Evolutionary conservation across 352 stramenopile species (phyloP), one percentile per base, ranked within the genome.

Genomic region (Phytophthora citricola): DNA sequence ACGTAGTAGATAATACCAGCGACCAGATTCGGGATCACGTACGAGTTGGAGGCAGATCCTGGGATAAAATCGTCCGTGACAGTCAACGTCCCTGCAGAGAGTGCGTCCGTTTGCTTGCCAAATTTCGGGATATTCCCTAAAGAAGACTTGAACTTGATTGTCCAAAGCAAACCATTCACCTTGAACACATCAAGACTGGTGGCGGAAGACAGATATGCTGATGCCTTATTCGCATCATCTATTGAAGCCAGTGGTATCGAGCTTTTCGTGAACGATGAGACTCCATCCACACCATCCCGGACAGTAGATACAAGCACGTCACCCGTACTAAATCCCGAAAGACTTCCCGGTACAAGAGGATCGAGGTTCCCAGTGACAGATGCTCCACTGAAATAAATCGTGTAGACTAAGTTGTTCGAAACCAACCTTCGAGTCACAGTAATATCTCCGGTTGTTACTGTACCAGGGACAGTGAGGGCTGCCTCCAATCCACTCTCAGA

Each of bases 81-180:
- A 2, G 70, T 62, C 43, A 92, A 29, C 3, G 60, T 61, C 17
- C 66, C 71, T 6, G 17, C 65, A 9, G 40, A 56, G 14, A 86
- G 27, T 1, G 51, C 44, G 0, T 59, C 29, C 0, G 55, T 78
- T 34, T 81, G 64, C 1, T 62, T 63, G 3, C 73, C 78, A 1
- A 94, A 69, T 31, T 62, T 64, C 7, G 80, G 61, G 1, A 93
- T 66, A 32, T 94, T 84, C 4, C 86, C 86, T 9, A 94, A 75
- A 1, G 78, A 90, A 2, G 82, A 90, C 39, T 87, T 88, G 49
- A 94, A 94, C 44, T 88, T 90, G 54, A 94, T 83, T 0, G 81
- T 92, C 86, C 86, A 94, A 12, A 87, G 52, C 12, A 92, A 91
- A 0, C 85, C 85, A 24, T 93, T 92, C 12, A 86, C 84, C 59